Evolutionary conservation across 2,329 filamentous ascomycete genomes (phyloP).

Genomic region (Mariannaea elegans): DNA sequence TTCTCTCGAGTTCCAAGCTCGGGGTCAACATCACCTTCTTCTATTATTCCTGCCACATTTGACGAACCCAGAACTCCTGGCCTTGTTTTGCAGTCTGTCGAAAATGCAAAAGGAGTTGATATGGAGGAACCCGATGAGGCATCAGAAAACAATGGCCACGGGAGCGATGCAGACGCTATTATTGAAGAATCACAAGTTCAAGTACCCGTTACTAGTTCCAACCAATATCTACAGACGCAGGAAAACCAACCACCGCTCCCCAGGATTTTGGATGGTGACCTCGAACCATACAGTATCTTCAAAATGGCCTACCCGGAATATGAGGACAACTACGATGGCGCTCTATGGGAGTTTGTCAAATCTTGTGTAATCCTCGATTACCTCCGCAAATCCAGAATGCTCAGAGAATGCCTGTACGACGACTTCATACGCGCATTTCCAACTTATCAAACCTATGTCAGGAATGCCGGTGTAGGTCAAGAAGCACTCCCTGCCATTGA

Average conservation of each 20-base stretch:
- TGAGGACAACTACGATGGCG: constrained; percentile 49
- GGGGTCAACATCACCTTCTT: constrained; percentile 41
- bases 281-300: constrained; percentile 51
- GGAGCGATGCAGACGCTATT: constrained; percentile 8
- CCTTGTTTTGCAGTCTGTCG: constrained; percentile 33
- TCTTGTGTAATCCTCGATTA: constrained; percentile 55
- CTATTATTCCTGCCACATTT: constrained; percentile 41
- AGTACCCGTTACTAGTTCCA: neutral
- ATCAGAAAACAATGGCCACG: constrained; percentile 14
- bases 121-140: constrained; percentile 18
- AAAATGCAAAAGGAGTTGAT: constrained; percentile 17
- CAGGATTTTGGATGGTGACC: neutral
- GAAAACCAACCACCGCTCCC: neutral
- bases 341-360: constrained; percentile 52
- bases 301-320: constrained; percentile 55
- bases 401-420: constrained; percentile 59
- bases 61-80: constrained; percentile 31
- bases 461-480: constrained; percentile 32
- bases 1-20: constrained; percentile 37
- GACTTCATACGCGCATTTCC: constrained; percentile 60
- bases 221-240: neutral
- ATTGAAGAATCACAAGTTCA: constrained; percentile 11
- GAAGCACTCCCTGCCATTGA: constrained; percentile 49
- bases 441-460: constrained; percentile 53
- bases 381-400: constrained; percentile 43